Evolutionary conservation across 768 basidiomycete species (phyloP).

Genomic region (Tricholoma sp.): DNA sequence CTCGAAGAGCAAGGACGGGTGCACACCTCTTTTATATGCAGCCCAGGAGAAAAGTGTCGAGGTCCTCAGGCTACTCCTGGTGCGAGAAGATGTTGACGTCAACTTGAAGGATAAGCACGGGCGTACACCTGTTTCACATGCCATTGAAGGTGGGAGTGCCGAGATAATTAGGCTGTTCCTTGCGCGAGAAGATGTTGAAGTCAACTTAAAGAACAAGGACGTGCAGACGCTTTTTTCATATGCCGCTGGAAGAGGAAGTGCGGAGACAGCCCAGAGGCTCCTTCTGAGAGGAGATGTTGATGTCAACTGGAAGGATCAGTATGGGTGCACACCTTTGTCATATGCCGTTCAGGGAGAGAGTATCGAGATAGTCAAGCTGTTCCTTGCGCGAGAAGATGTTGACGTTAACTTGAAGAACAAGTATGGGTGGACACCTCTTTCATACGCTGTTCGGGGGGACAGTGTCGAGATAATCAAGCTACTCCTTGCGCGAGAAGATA

Average conservation of each 20-base stretch:
- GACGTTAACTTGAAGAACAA: background rate
- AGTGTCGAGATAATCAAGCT: background rate
- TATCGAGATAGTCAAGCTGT: background rate
- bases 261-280: background rate
- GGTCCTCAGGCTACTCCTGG: background rate
- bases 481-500: background rate
- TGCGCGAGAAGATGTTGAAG: background rate
- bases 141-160: no score
- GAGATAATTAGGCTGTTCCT: background rate
- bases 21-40: background rate
- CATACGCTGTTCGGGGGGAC: background rate
- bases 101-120: background rate
- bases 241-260: background rate
- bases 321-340: background rate
- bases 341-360: background rate
- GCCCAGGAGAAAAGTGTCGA: background rate
- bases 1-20: background rate
- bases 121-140: background rate
- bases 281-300: background rate
- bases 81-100: background rate
- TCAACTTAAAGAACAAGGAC: background rate
- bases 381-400: background rate
- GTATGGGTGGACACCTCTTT: background rate
- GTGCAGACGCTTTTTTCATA: background rate
- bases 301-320: background rate